Percentiles rank a stretch among this genome's conserved stretches.
phyloP scores from a whole-genome alignment of 768 basidiomycete genomes.

The Podaxis sp. region DNA sequence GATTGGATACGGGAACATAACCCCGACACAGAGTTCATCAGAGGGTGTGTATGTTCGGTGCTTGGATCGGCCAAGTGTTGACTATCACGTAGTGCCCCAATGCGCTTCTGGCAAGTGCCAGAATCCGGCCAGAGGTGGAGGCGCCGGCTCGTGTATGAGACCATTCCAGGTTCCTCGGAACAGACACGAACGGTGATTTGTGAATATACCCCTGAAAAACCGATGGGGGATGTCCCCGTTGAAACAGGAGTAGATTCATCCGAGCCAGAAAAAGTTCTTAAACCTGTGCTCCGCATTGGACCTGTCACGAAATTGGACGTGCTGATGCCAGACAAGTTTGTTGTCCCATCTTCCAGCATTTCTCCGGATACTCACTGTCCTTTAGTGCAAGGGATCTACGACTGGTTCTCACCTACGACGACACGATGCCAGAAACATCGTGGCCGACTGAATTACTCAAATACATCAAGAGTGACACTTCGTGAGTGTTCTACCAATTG shows the following conservation, averaged over 20 bases:
- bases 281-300: background rate
- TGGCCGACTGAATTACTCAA: slow-evolving; percentile 15
- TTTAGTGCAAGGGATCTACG: slow-evolving; percentile 6
- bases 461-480: background rate
- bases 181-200: background rate
- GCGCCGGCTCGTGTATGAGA: slow-evolving; percentile 10
- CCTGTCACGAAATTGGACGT: slow-evolving; percentile 6
- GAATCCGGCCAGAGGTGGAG: slow-evolving; percentile 5
- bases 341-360: background rate
- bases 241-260: slow-evolving; percentile 1
- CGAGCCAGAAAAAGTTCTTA: background rate
- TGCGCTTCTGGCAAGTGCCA: slow-evolving; percentile 8
- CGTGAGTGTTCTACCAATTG: background rate
- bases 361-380: background rate
- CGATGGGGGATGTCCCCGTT: background rate
- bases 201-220: slow-evolving; percentile 5
- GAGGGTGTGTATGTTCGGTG: background rate
- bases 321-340: slow-evolving; percentile 15
- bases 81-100: slow-evolving; percentile 3
- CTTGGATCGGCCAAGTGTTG: background rate
- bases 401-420: background rate
- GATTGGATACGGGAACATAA: slow-evolving; percentile 10
- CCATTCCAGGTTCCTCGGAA: background rate
- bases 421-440: background rate
- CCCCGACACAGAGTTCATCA: slow-evolving; percentile 6